A percentile compares a stretch with the other conserved stretches of the same genome.
These are phyloP conservation scores for Candolleomyces efflorescens DNA, from an alignment of 768 basidiomycete species.

Conservation along the genomic window DNA sequence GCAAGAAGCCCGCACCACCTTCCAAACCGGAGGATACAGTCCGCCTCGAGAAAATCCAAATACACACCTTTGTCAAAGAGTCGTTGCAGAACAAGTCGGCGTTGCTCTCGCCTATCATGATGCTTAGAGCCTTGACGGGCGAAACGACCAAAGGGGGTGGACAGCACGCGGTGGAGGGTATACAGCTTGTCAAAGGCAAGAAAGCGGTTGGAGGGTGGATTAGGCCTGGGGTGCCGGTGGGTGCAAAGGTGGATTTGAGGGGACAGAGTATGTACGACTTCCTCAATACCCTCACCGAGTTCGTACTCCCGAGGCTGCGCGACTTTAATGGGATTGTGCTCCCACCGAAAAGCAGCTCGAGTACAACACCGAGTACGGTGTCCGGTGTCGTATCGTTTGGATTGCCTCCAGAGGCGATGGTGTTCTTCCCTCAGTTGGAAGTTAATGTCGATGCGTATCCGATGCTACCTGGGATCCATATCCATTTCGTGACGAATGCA, in stretches of 20 bases:
- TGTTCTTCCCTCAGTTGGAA: slow-evolving; percentile 93
- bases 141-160: slow-evolving; percentile 76
- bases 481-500: slow-evolving; percentile 90
- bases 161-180: slow-evolving; percentile 61
- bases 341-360: slow-evolving; percentile 66
- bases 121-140: slow-evolving; percentile 82
- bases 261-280: slow-evolving; percentile 96
- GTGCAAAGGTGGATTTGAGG: slow-evolving; percentile 86
- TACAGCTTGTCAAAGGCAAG: slow-evolving; percentile 71
- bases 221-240: slow-evolving; percentile 74
- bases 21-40: slow-evolving; percentile 68
- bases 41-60: slow-evolving; percentile 74
- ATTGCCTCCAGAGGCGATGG: slow-evolving; percentile 78
- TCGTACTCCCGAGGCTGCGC: slow-evolving; percentile 90
- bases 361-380: slow-evolving; percentile 70
- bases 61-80: slow-evolving; percentile 86
- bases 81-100: slow-evolving; percentile 65
- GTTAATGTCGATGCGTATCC: slow-evolving; percentile 91
- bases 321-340: slow-evolving; percentile 85
- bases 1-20: slow-evolving; percentile 64
- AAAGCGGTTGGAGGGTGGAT: slow-evolving; percentile 81
- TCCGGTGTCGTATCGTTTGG: slow-evolving; percentile 90
- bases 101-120: slow-evolving; percentile 83
- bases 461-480: slow-evolving; percentile 82
- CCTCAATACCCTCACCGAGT: slow-evolving; percentile 81